Evolutionary conservation across 768 basidiomycete genomes (phyloP).

Genomic region (Kwoniella heveanensis): DNA sequence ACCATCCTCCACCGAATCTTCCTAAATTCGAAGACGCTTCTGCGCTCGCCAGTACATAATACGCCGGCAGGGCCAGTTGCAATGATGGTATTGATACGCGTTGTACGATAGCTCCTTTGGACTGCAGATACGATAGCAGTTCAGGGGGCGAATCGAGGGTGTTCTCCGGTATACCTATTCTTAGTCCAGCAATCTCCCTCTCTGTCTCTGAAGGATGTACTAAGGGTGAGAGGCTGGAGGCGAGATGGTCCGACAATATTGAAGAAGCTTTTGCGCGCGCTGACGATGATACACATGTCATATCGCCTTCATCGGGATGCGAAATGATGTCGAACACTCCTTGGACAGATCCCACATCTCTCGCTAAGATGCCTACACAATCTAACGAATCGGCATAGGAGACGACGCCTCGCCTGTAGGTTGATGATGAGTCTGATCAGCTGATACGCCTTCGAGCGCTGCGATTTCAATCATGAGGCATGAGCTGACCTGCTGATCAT

Average conservation of each 20-base stretch:
- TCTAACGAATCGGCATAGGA: conserved; percentile 94
- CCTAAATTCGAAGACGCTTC: conserved; percentile 92
- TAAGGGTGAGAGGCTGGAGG: no score
- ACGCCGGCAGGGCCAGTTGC: conserved; percentile 78
- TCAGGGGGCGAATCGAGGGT: conserved; percentile 12
- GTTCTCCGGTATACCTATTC: conserved; percentile 24
- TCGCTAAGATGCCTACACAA: conserved; percentile 81
- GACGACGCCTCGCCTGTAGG: conserved; percentile 84
- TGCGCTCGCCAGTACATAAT: conserved; percentile 92
- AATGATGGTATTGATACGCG: conserved; percentile 74
- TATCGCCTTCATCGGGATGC: conserved; percentile 70
- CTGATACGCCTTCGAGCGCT: no score
- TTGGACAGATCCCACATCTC: conserved; percentile 61
- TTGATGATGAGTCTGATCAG: no score
- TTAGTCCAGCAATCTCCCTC: conserved; percentile 4
- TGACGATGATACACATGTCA: conserved; percentile 65
- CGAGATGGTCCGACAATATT: conserved; percentile 59
- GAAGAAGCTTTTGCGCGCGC: conserved; percentile 48
- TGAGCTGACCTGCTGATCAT: conserved; percentile 73
- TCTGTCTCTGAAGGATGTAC: conserved; percentile 21
- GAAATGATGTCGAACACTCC: conserved; percentile 64
- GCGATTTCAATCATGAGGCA: conserved; percentile 1
- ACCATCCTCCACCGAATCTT: conserved; percentile 83
- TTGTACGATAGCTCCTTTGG: conserved; percentile 67
- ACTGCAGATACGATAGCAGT: conserved; percentile 58